phyloP scores from a whole-genome alignment of 2,329 filamentous ascomycete species.

The Aureobasidium melanogenum region DNA sequence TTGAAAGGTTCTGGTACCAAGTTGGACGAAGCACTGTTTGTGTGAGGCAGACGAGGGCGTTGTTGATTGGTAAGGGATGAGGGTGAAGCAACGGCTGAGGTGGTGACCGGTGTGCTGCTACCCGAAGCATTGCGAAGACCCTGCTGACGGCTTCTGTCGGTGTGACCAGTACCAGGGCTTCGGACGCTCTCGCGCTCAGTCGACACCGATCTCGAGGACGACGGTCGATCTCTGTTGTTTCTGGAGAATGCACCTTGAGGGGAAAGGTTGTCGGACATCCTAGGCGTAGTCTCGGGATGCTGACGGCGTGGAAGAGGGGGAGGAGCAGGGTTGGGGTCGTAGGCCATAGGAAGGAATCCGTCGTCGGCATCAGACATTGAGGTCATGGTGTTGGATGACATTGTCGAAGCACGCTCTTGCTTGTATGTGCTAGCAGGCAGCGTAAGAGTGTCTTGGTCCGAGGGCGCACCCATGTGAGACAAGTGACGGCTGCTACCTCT shows the following conservation, averaged over 20 bases:
- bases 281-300: constrained; percentile 4
- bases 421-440: constrained; percentile 70
- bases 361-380: constrained; percentile 51
- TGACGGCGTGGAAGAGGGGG: constrained; percentile 15
- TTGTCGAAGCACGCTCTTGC: constrained; percentile 64
- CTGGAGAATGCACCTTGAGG: constrained; percentile 37
- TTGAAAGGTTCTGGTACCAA: constrained; percentile 48
- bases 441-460: constrained; percentile 49
- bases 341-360: constrained; percentile 42
- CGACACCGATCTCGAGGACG: constrained; percentile 36
- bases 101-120: constrained; percentile 19
- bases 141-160: constrained; percentile 29
- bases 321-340: constrained; percentile 38
- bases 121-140: constrained; percentile 31
- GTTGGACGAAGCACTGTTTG: constrained; percentile 21
- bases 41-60: constrained; percentile 20
- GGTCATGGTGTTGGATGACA: constrained; percentile 34
- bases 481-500: constrained; percentile 12
- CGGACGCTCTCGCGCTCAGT: constrained; percentile 30
- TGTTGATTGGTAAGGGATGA: constrained; percentile 17
- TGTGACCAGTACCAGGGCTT: constrained; percentile 1
- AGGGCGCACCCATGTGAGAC: not conserved
- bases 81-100: constrained; percentile 21
- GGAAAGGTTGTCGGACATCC: constrained; percentile 22
- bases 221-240: constrained; percentile 28